Conservation (phyloP, 495 filamentous ascomycete species). For the Penicillium flavigenum region DNA sequence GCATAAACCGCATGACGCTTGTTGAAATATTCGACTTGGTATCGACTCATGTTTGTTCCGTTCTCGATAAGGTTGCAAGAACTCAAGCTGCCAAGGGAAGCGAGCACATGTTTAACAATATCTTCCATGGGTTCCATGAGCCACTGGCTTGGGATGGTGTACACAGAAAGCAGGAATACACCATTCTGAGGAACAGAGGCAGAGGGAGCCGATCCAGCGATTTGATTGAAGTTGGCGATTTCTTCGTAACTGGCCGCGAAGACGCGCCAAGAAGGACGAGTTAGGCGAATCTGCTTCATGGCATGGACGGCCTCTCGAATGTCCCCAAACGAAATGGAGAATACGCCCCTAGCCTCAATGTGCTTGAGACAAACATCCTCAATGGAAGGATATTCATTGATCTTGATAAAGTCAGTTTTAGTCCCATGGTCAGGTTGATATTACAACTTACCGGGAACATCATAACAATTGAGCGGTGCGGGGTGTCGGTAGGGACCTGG, state of each 20-base stretch:
- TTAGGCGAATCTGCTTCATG: not conserved
- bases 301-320: not conserved
- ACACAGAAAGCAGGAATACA: not conserved
- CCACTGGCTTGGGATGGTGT: not conserved
- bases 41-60: not conserved
- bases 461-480: not conserved
- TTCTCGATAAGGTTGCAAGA: not conserved
- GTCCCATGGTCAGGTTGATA: not conserved
- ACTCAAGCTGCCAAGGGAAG: not conserved
- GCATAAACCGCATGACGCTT: not conserved
- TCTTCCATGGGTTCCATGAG: not conserved
- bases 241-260: not conserved
- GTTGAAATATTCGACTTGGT: not conserved
- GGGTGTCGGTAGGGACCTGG: not conserved
- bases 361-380: not conserved
- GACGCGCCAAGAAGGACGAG: not conserved
- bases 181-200: not conserved
- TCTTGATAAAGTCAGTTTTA: slow-evolving; percentile 1
- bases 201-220: not conserved
- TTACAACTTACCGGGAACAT: slow-evolving; percentile 2
- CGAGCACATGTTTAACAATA: not conserved
- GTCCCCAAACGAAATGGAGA: slow-evolving; percentile 1
- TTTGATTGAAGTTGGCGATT: not conserved
- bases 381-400: not conserved
- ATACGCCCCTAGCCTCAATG: not conserved